A percentile compares a stretch with the other conserved stretches of the same genome.
Evolutionary conservation across 768 basidiomycete genomes (phyloP).

Genomic region (Asterophora parasitica): DNA sequence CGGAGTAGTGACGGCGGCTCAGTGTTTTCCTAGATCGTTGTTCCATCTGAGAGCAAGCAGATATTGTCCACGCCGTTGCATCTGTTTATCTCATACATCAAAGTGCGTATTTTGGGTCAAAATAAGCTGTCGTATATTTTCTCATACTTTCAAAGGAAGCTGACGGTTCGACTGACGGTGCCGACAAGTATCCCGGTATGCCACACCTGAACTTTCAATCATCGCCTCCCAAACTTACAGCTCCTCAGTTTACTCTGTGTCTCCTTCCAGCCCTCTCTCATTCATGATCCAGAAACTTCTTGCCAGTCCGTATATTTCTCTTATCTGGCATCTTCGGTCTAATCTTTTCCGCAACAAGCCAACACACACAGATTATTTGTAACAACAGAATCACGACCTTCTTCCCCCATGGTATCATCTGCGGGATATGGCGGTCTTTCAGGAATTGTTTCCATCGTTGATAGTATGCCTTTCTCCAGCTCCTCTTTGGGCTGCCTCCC

Average conservation of each 20-base stretch:
- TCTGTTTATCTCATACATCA: slow-evolving; percentile 68
- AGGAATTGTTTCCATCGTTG: slow-evolving; percentile 80
- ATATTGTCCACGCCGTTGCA: slow-evolving; percentile 65
- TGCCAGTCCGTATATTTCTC: slow-evolving; percentile 56
- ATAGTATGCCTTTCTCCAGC: slow-evolving; percentile 45
- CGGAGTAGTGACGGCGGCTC: neutral
- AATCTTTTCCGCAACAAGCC: slow-evolving; percentile 36
- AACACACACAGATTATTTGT: slow-evolving; percentile 79
- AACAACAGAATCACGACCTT: slow-evolving; percentile 53
- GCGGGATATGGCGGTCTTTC: slow-evolving; percentile 45
- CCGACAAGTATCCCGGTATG: slow-evolving; percentile 72
- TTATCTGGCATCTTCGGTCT: neutral
- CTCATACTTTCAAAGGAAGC: slow-evolving; percentile 40
- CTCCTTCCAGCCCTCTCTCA: slow-evolving; percentile 54
- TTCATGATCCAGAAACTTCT: slow-evolving; percentile 79
- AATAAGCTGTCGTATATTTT: neutral
- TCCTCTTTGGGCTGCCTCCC: neutral
- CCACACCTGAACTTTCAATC: neutral
- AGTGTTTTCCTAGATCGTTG: slow-evolving; percentile 51
- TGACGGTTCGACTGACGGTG: slow-evolving; percentile 75
- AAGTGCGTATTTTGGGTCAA: slow-evolving; percentile 36
- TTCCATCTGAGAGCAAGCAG: slow-evolving; percentile 76
- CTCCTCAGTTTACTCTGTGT: slow-evolving; percentile 66
- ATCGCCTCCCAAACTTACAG: neutral
- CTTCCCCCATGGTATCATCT: slow-evolving; percentile 45